Evolutionary conservation across 2,329 filamentous ascomycete genomes (phyloP).

Genomic region (Epichloe amarillans): DNA sequence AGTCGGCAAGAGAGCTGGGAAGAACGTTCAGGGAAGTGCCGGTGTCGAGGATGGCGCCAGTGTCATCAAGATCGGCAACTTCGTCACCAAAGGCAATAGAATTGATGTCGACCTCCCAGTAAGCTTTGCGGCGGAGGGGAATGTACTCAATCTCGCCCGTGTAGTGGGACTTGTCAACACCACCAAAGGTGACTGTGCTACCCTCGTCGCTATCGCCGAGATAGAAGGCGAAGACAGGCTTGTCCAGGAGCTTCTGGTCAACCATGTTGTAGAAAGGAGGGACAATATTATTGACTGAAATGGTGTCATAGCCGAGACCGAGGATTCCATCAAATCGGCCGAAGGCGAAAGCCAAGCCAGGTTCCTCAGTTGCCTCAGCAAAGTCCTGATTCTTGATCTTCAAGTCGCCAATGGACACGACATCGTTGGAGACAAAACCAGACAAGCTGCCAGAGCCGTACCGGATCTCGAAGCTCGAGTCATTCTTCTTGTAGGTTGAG

Average conservation of each 20-base stretch:
- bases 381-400: conserved; percentile 84
- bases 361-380: conserved; percentile 90
- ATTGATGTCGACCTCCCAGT: conserved; percentile 98
- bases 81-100: conserved; percentile 79
- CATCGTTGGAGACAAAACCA: conserved; percentile 87
- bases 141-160: conserved; percentile 84
- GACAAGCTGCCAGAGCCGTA: conserved; percentile 92
- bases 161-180: conserved; percentile 68
- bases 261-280: conserved; percentile 97
- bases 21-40: conserved; percentile 96
- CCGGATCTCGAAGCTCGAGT: conserved; percentile 78
- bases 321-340: conserved; percentile 95
- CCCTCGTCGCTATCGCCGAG: conserved; percentile 60
- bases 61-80: conserved; percentile 81
- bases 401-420: conserved; percentile 75
- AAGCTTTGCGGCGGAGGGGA: conserved; percentile 92
- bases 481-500: conserved; percentile 87
- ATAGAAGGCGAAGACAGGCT: conserved; percentile 94
- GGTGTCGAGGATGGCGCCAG: conserved; percentile 93
- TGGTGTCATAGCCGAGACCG: conserved; percentile 85
- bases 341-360: conserved; percentile 93
- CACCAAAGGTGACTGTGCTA: conserved; percentile 84
- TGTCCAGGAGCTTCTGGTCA: conserved; percentile 77
- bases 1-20: conserved; percentile 79
- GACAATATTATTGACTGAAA: conserved; percentile 90